These are phyloP conservation scores for Fraxinus xanthoxyloides DNA, from an alignment of 305 asterid genomes.

Conservation along the genomic window DNA sequence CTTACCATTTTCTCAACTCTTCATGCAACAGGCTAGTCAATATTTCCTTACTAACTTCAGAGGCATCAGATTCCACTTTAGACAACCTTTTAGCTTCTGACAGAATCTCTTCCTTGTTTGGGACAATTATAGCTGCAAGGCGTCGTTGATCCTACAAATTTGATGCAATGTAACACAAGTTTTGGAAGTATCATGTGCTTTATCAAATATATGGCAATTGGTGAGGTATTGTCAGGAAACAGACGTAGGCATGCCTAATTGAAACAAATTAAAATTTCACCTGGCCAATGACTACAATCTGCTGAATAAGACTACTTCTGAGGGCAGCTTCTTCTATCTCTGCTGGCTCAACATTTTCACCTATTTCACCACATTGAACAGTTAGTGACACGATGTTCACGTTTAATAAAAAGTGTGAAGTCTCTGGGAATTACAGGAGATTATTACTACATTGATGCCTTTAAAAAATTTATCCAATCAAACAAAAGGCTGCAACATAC, in stretches of 20 bases:
- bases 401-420: not conserved
- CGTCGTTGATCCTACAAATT: slow-evolving; percentile 76
- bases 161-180: slow-evolving; percentile 2
- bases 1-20: slow-evolving; percentile 77
- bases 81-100: slow-evolving; percentile 61
- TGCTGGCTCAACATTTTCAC: slow-evolving; percentile 95
- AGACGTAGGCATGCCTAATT: not conserved
- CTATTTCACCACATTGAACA: slow-evolving; percentile 34
- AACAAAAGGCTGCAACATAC: not conserved
- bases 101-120: slow-evolving; percentile 74
- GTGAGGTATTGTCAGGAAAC: not conserved
- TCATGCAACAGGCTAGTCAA: slow-evolving; percentile 48
- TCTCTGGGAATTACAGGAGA: not conserved
- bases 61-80: slow-evolving; percentile 47
- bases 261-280: slow-evolving; percentile 30
- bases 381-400: not conserved
- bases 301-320: slow-evolving; percentile 82
- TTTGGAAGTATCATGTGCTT: slow-evolving; percentile 1
- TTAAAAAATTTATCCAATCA: not conserved
- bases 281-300: slow-evolving; percentile 92
- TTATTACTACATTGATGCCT: not conserved
- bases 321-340: slow-evolving; percentile 90
- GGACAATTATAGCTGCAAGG: slow-evolving; percentile 84
- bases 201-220: not conserved
- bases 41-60: slow-evolving; percentile 59